phyloP scores from a whole-genome alignment of 2,329 filamentous ascomycete genomes.

The Magnaporthales sp. region DNA sequence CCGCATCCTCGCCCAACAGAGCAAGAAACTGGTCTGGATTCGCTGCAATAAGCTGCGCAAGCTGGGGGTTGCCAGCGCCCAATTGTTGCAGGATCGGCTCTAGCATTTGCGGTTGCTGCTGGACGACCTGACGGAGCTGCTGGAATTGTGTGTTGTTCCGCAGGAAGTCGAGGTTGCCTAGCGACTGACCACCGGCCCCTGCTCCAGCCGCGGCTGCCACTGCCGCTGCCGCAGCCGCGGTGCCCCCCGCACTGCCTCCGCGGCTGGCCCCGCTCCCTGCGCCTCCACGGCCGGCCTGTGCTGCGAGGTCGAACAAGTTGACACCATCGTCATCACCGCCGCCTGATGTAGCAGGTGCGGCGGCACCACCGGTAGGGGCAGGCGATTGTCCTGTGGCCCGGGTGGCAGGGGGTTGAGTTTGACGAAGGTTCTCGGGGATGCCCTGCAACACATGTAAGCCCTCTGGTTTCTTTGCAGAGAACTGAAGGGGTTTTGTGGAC shows the following conservation, averaged over 20 bases:
- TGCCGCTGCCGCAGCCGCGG: slow-evolving; percentile 34
- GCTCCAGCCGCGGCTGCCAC: slow-evolving; percentile 40
- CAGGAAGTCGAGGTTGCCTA: slow-evolving; percentile 84
- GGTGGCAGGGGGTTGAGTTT: slow-evolving; percentile 31
- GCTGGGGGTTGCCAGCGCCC: slow-evolving; percentile 85
- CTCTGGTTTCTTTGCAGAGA: not conserved
- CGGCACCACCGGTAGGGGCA: slow-evolving; percentile 28
- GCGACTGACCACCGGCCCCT: slow-evolving; percentile 31
- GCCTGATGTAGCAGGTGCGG: slow-evolving; percentile 30
- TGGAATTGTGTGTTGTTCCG: slow-evolving; percentile 96
- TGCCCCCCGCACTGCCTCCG: slow-evolving; percentile 29
- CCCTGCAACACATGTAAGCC: slow-evolving; percentile 44
- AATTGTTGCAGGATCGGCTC: slow-evolving; percentile 97
- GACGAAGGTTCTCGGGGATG: slow-evolving; percentile 76
- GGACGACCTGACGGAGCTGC: slow-evolving; percentile 91
- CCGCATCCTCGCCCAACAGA: slow-evolving; percentile 78
- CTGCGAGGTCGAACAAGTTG: slow-evolving; percentile 89
- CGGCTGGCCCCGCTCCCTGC: slow-evolving; percentile 30
- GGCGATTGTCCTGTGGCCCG: slow-evolving; percentile 31
- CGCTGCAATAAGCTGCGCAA: slow-evolving; percentile 83
- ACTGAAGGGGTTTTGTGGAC: not conserved
- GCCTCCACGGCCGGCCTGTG: slow-evolving; percentile 53
- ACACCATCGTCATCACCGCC: slow-evolving; percentile 59
- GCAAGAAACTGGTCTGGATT: slow-evolving; percentile 92
- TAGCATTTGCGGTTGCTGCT: slow-evolving; percentile 96